Evolutionary conservation across 2,329 filamentous ascomycete genomes (phyloP).

Genomic region (Aspergillus phoenicis): DNA sequence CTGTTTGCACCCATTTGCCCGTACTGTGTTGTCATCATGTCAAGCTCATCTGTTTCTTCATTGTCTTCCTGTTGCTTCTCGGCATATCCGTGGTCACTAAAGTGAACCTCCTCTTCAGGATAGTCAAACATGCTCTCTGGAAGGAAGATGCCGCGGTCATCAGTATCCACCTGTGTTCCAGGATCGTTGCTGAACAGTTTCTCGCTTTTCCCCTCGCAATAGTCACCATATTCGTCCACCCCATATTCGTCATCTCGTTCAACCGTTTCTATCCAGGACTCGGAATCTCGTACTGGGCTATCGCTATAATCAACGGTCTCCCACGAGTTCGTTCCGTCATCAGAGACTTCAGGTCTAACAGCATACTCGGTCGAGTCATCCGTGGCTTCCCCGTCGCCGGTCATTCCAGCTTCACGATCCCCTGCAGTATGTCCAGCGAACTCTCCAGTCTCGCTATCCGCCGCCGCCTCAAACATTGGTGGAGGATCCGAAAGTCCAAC

Average conservation of each 20-base stretch:
- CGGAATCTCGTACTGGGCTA: neutral
- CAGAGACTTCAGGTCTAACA: neutral
- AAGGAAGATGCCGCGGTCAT: neutral
- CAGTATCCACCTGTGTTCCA: neutral
- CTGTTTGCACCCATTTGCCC: neutral
- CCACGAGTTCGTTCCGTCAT: neutral
- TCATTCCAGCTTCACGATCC: neutral
- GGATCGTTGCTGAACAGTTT: neutral
- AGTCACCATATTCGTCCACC: too few species aligned
- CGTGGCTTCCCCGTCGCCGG: neutral
- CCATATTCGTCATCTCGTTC: too few species aligned
- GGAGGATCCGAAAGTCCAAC: neutral
- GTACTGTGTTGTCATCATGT: neutral
- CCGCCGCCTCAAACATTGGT: neutral
- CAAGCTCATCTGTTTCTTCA: neutral
- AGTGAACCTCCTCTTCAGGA: neutral
- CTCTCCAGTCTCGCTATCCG: neutral
- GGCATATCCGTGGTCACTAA: neutral
- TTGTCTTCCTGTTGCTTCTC: neutral
- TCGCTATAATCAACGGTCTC: neutral
- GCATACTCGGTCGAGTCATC: neutral
- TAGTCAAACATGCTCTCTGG: neutral
- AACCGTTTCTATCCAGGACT: neutral
- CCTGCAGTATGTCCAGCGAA: neutral
- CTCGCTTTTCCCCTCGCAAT: neutral